Evolutionary conservation across 495 filamentous ascomycete species (phyloP).

Genomic region (Hypoxylon fragiforme): DNA sequence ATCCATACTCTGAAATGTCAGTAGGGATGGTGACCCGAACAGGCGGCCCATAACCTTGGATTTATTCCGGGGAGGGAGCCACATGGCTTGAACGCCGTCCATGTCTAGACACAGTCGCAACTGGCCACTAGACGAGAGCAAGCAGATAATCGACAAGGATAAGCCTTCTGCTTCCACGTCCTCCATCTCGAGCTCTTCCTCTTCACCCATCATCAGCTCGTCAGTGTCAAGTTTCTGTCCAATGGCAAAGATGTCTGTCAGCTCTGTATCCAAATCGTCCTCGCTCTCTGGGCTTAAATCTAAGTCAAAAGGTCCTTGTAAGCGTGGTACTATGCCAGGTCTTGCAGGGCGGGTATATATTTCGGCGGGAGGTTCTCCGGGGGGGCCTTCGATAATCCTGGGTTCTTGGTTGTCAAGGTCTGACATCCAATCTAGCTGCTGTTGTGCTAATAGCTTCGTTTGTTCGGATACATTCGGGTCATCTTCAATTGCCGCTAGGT

Average conservation of each 20-base stretch:
- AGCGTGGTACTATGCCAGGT: conserved; percentile 72
- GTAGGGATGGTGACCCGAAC: conserved; percentile 40
- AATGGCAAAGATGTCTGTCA: conserved; percentile 59
- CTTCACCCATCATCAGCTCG: conserved; percentile 65
- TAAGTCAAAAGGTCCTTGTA: conserved; percentile 85
- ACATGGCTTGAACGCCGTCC: conserved; percentile 79
- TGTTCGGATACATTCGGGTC: conserved; percentile 56
- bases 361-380: conserved; percentile 50
- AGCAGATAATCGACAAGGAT: conserved; percentile 72
- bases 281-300: conserved; percentile 63
- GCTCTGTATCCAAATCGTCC: conserved; percentile 67
- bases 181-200: conserved; percentile 56
- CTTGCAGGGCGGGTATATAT: conserved; percentile 70
- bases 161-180: conserved; percentile 64
- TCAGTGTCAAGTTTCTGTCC: conserved; percentile 57
- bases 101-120: conserved; percentile 79
- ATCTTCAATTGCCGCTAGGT: conserved; percentile 62
- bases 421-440: conserved; percentile 80
- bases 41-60: conserved; percentile 44
- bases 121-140: conserved; percentile 72
- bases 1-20: conserved; percentile 63
- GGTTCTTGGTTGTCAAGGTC: conserved; percentile 82
- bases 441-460: conserved; percentile 62
- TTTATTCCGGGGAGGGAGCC: conserved; percentile 67
- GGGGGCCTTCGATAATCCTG: conserved; percentile 45